A percentile compares a stretch with the other conserved stretches of the same genome.
Evolutionary conservation across 352 stramenopile genomes (phyloP).

Genomic region (Albugo candida): DNA sequence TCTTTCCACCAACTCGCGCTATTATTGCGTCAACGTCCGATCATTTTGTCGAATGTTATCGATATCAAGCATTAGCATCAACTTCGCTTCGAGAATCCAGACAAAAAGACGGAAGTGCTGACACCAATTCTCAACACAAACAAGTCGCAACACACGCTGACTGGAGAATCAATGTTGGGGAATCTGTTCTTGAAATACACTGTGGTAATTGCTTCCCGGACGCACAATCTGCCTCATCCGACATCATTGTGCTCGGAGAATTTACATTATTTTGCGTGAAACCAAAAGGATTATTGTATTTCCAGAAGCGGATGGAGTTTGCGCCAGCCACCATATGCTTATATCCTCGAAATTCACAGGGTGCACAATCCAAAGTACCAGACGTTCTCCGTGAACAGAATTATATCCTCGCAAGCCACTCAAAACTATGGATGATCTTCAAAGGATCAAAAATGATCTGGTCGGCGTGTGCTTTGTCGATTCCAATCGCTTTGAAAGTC

Average conservation of each 20-base stretch:
- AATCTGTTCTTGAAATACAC: constrained; percentile 38
- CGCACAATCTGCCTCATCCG: constrained; percentile 36
- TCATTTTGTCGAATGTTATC: constrained; percentile 75
- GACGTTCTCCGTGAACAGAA: too few species aligned
- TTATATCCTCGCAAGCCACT: constrained; percentile 37
- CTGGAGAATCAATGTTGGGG: constrained; percentile 47
- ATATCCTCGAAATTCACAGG: constrained; percentile 19
- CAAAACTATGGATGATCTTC: constrained; percentile 60
- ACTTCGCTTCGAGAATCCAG: constrained; percentile 34
- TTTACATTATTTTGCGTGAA: constrained; percentile 65
- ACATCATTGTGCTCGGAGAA: constrained; percentile 69
- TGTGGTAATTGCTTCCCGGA: constrained; percentile 37
- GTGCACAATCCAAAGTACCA: constrained; percentile 33
- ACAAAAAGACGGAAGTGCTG: constrained; percentile 9
- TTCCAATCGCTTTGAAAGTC: constrained; percentile 48
- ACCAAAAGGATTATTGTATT: constrained; percentile 44
- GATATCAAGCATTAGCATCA: constrained; percentile 63
- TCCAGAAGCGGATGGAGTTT: constrained; percentile 65
- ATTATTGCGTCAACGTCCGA: constrained; percentile 68
- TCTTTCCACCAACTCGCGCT: constrained; percentile 54
- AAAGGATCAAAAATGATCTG: constrained; percentile 62
- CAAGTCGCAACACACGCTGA: constrained; percentile 24
- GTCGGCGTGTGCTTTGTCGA: constrained; percentile 30
- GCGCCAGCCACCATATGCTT: constrained; percentile 39
- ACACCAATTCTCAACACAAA: constrained; percentile 12